Conservation (phyloP, 2,329 filamentous ascomycete species). For the Sphaerulina vaccinii region DNA sequence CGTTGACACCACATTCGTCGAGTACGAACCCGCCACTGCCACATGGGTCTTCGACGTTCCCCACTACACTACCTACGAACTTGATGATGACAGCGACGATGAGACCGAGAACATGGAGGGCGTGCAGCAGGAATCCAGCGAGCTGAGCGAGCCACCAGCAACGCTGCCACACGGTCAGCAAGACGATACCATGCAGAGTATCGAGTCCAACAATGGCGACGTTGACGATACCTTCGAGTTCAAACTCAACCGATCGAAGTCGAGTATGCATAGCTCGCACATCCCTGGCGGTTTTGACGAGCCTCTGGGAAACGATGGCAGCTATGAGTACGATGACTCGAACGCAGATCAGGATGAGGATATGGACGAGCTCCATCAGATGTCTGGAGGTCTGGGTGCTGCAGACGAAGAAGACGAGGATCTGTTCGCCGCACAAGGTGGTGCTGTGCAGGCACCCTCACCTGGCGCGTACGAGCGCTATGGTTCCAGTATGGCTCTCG, state of each 20-base stretch:
- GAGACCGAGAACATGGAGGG: constrained; percentile 53
- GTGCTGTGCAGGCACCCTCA: constrained; percentile 33
- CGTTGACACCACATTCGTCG: constrained; percentile 74
- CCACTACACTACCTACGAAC: constrained; percentile 93
- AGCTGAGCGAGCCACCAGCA: constrained; percentile 39
- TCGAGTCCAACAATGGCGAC: constrained; percentile 23
- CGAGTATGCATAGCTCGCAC: constrained; percentile 21
- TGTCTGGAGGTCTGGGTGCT: constrained; percentile 27
- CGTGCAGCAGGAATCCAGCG: constrained; percentile 55
- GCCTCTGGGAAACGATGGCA: constrained; percentile 15
- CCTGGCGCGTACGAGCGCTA: constrained; percentile 31
- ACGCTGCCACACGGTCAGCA: constrained; percentile 21
- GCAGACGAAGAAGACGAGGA: constrained; percentile 22
- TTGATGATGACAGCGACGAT: constrained; percentile 69
- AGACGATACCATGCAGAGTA: constrained; percentile 32
- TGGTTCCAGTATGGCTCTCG: constrained; percentile 33
- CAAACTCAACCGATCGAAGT: constrained; percentile 49
- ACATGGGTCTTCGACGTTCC: constrained; percentile 92
- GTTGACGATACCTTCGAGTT: constrained; percentile 57
- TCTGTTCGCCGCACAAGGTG: constrained; percentile 30
- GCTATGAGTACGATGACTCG: constrained; percentile 55
- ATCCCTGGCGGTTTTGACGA: constrained; percentile 81
- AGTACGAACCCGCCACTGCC: constrained; percentile 75
- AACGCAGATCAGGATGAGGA: constrained; percentile 30
- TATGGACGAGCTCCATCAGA: constrained; percentile 46